Percentiles rank a stretch among this genome's conserved stretches.
phyloP scores from a whole-genome alignment of 2,329 filamentous ascomycete genomes.

The Verticillium albo-atrum region DNA sequence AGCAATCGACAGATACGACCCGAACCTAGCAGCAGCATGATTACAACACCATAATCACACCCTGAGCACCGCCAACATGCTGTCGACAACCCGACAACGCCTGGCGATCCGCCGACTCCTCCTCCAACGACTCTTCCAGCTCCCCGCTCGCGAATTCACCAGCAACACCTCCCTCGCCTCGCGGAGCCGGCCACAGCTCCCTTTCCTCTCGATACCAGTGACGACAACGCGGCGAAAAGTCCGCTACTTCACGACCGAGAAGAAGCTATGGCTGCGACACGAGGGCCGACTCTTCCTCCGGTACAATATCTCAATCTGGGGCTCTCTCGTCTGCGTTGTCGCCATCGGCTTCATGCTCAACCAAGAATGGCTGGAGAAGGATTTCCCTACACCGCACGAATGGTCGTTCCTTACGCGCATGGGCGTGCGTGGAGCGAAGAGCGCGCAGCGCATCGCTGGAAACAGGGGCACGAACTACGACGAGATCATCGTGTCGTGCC shows the following conservation, averaged over 20 bases:
- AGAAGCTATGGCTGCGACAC: conserved; percentile 63
- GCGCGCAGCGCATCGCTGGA: conserved; percentile 50
- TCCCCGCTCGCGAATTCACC: conserved; percentile 11
- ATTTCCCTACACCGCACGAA: conserved; percentile 76
- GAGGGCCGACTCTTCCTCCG: conserved; percentile 67
- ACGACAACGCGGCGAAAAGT: conserved; percentile 48
- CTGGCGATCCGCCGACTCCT: conserved; percentile 29
- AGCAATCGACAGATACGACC: background rate
- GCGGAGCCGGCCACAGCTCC: conserved; percentile 39
- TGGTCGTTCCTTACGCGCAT: conserved; percentile 72
- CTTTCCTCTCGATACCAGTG: conserved; percentile 44
- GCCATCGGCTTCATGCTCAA: conserved; percentile 62
- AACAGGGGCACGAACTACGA: conserved; percentile 62
- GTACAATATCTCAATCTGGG: conserved; percentile 62
- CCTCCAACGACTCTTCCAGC: conserved; percentile 13
- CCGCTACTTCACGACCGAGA: conserved; percentile 76
- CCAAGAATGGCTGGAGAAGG: conserved; percentile 70
- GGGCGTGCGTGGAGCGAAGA: conserved; percentile 60
- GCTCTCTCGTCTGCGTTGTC: conserved; percentile 53
- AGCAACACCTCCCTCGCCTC: conserved; percentile 17
- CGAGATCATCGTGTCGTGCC: conserved; percentile 55
- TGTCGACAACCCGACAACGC: conserved; percentile 31
- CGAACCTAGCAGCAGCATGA: background rate
- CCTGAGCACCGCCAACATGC: background rate
- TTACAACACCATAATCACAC: background rate